These are phyloP conservation scores for Lentinus brumalis DNA, from an alignment of 768 basidiomycete genomes.

Conservation along the genomic window DNA sequence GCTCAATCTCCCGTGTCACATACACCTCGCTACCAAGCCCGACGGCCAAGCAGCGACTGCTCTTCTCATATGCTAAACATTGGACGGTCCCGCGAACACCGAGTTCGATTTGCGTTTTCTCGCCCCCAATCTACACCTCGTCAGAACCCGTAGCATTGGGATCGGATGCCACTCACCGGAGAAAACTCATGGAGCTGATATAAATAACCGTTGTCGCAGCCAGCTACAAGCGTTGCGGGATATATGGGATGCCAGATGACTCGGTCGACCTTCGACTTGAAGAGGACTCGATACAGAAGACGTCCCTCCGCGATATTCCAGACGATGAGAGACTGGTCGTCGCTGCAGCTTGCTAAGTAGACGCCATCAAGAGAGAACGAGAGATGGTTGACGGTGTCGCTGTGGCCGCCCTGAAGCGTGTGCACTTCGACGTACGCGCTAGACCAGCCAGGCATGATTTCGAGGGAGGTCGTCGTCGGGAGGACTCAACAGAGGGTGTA, in stretches of 20 bases:
- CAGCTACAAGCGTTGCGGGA: background rate
- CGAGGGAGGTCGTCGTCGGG: too few species aligned
- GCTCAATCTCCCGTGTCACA: background rate
- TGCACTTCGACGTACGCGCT: background rate
- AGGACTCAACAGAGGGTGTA: too few species aligned
- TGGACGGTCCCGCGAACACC: background rate
- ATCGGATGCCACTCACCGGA: background rate
- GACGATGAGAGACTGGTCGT: background rate
- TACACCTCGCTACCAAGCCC: background rate
- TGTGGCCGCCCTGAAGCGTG: background rate
- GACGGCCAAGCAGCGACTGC: background rate
- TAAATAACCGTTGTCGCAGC: background rate
- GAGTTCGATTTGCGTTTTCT: background rate
- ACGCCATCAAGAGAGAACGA: background rate
- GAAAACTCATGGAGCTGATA: background rate
- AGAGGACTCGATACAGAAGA: background rate
- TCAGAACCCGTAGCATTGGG: too few species aligned
- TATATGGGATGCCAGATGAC: background rate
- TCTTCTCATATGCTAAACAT: background rate
- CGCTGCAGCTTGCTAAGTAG: background rate
- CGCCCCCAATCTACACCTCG: too few species aligned
- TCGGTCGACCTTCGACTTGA: background rate
- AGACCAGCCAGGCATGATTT: too few species aligned
- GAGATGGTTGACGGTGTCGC: slow-evolving; percentile 2
- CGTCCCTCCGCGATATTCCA: background rate